Percentiles rank a stretch among this genome's conserved stretches.
These are phyloP conservation scores for Phytophthora boehmeriae DNA, from an alignment of 352 stramenopile genomes.

Conservation along the genomic window DNA sequence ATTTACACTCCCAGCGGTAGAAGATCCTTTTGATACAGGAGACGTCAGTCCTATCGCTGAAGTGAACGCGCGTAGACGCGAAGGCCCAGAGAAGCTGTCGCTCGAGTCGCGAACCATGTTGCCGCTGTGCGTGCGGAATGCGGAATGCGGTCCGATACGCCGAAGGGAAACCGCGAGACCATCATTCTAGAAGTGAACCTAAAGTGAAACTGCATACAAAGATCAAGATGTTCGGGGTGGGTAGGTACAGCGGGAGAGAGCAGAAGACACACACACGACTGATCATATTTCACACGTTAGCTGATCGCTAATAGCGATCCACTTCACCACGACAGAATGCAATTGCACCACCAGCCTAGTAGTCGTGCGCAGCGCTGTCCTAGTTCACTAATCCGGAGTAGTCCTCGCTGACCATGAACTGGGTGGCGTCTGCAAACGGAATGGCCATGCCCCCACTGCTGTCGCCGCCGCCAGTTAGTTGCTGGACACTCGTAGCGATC, in stretches of 20 bases:
- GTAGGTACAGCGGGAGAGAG: slow-evolving; percentile 24
- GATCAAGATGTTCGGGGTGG: slow-evolving; percentile 1
- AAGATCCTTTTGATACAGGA: slow-evolving; percentile 5
- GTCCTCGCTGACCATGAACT: slow-evolving; percentile 23
- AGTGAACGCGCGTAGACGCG: slow-evolving; percentile 32
- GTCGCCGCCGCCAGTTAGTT: slow-evolving; percentile 23
- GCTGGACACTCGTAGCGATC: slow-evolving; percentile 29
- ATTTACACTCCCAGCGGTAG: neutral
- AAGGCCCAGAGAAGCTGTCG: neutral
- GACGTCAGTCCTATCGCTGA: slow-evolving; percentile 22
- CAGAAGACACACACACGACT: no score
- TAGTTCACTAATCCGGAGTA: slow-evolving; percentile 3
- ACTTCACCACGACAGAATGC: no score
- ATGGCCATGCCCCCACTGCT: slow-evolving; percentile 8
- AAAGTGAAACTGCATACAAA: slow-evolving; percentile 3
- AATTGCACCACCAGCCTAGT: no score
- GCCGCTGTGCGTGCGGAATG: slow-evolving; percentile 13
- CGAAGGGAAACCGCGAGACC: neutral
- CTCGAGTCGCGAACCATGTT: slow-evolving; percentile 10
- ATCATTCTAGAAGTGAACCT: slow-evolving; percentile 1
- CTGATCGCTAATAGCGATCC: no score
- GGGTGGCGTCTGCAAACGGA: slow-evolving; percentile 27
- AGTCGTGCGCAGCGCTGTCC: slow-evolving; percentile 13
- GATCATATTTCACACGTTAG: neutral
- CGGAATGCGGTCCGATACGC: neutral